Evolutionary conservation across 805 yeast species (phyloP), one percentile per base, ranked within the genome.

Genomic region (Barnettozyma californica): DNA sequence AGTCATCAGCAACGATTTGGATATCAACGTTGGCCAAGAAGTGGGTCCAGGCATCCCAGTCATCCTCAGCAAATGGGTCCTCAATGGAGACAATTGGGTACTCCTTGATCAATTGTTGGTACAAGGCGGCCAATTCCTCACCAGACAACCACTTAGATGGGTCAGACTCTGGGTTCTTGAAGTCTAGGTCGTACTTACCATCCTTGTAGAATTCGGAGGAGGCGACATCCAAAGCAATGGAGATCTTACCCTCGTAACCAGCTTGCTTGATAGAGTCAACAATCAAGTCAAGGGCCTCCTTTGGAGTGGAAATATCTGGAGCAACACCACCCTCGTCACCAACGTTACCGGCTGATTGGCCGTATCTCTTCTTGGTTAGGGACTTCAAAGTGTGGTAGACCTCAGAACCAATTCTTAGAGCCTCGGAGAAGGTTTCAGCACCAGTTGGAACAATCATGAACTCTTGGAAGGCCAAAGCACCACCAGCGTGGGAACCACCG

Each of bases 241-340:
- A 77, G 68, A 92, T 83, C 77, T 81, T 75, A 72, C 97, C 98
- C 58, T 83, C 84, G 86, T 92, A 91, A 69, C 99, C 99, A 63
- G 99, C 97, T 62, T 76, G 73, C 70, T 83, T 87, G 71, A 94
- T 92, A 68, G 99, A 89, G 60, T 74, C 84, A 63, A 81, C 79
- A 72, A 92, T 89, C 73, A 92, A 84, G 78, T 94, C 97, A 61
- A 92, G 79, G 64, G 98, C 99, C 83, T 92, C 98, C 74, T 82
- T 87, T 69, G 99, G 92, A 64, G 97, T 81, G 61, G 85, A 80
- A 62, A 94, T 84, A 75, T 90, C 88, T 75, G 99, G 99, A 66
- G 99, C 99, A 79, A 92, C 97, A 84, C 99, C 99, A 86, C 99
- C 99, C 82, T 92, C 99, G 76, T 92, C 99, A 83, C 99, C 99